Evolutionary conservation across 2,329 filamentous ascomycete species (phyloP), one percentile per base, ranked within the genome.

Genomic region (Periglandula ipomoeae): DNA sequence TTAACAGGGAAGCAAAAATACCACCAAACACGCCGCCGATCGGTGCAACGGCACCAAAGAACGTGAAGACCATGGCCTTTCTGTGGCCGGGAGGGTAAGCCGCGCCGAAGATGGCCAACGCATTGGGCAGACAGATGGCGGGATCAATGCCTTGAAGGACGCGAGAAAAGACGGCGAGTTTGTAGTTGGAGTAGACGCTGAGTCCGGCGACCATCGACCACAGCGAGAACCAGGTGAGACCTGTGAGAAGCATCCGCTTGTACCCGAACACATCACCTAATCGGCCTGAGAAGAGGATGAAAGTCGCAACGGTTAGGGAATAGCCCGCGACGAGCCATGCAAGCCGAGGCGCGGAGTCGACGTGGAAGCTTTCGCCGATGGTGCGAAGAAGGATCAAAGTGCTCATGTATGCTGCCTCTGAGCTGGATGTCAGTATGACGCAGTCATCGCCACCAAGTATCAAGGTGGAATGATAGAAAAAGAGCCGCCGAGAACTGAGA

Each of bases 111-210:
- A 87, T 69, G 2, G 81, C 82, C 20, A 86, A 63, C 0, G 71
- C 79, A 52, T 84, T 87, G 1, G 84, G 83, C 22, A 86, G 66
- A 10, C 74, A 65, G 30, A 87, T 68, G 0, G 81, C 80, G 0
- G 80, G 78, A 0, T 83, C 84, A 17, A 83, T 72, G 0, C 79
- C 78, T 52, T 82, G 78, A 3, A 81, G 59, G 0, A 73, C 75
- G 5, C 79, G 69, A n/a, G 70, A 68, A 32, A 73, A 65, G 50
- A 75, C 68, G 55, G 79, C 78, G 11, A 76, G 62, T 1, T 68
- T 63, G 47, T 61, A 62, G 47, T 60, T 61, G 5, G 67, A 67
- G 49, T 70, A 72, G 43, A 59, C 58, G 1, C 63, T 59, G 0
- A 69, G 49, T 0, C 76, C 78, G 4, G 68, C 69, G 1, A 76